Evolutionary conservation across 108 stramenopile species (phyloP).

Genomic region (Pinguiococcus pyrenoidosus): DNA sequence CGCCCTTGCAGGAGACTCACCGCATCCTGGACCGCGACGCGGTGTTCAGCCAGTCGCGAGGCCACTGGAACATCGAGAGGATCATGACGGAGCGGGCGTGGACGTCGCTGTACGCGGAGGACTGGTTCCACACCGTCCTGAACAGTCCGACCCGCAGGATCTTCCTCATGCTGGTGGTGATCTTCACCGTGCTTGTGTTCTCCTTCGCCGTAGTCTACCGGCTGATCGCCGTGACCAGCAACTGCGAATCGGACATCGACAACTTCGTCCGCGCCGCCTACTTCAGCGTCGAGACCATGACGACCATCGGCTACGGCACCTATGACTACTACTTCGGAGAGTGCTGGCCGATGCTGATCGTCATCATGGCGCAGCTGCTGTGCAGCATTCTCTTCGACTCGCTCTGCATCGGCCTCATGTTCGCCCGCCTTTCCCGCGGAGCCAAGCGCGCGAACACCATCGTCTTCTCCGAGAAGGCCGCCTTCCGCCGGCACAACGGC

Average conservation of each 20-base stretch:
- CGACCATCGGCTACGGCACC: slow-evolving; percentile 84
- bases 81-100: slow-evolving; percentile 14
- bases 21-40: slow-evolving; percentile 1
- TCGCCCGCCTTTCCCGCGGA: slow-evolving; percentile 70
- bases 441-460: slow-evolving; percentile 71
- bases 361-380: slow-evolving; percentile 70
- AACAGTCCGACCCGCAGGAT: slow-evolving; percentile 26
- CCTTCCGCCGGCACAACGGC: slow-evolving; percentile 59
- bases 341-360: slow-evolving; percentile 63
- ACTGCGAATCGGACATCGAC: slow-evolving; percentile 20
- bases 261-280: slow-evolving; percentile 46
- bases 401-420: slow-evolving; percentile 74
- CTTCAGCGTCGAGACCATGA: slow-evolving; percentile 78
- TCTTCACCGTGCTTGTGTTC: slow-evolving; percentile 7
- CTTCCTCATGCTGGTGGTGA: slow-evolving; percentile 8
- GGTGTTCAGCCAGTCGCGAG: slow-evolving; percentile 11
- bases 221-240: slow-evolving; percentile 2
- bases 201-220: slow-evolving; percentile 28
- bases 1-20: too few species aligned
- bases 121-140: slow-evolving; percentile 37
- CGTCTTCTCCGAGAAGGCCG: slow-evolving; percentile 68
- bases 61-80: slow-evolving; percentile 25
- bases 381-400: slow-evolving; percentile 70
- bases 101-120: slow-evolving; percentile 13
- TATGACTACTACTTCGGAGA: slow-evolving; percentile 80